These are phyloP conservation scores for Rugosomyces carneus DNA, from an alignment of 1,284 basidiomycete species.

Conservation along the genomic window DNA sequence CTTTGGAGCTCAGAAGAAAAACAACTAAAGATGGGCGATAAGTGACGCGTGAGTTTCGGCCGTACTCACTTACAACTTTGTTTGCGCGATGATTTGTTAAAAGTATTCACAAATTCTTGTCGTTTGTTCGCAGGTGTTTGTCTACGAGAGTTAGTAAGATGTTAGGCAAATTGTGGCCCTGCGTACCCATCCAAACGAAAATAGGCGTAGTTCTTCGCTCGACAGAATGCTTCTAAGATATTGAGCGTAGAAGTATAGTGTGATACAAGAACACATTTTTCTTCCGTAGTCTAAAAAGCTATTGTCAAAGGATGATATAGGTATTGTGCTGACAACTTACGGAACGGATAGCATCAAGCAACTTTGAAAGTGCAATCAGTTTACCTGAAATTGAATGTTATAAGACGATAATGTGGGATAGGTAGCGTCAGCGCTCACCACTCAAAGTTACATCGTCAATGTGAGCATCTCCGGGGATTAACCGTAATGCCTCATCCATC, in stretches of 20 bases:
- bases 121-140: conserved; percentile 76
- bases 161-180: conserved; percentile 4
- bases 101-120: conserved; percentile 77
- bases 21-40: conserved; percentile 49
- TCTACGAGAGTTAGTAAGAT: conserved; percentile 32
- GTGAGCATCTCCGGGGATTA: conserved; percentile 60
- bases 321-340: conserved; percentile 28
- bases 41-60: background rate
- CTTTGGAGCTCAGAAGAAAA: conserved; percentile 93
- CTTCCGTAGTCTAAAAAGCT: conserved; percentile 54
- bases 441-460: conserved; percentile 72
- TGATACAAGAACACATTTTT: conserved; percentile 91
- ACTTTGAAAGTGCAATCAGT: conserved; percentile 66
- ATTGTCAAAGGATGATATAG: background rate
- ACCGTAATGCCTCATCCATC: conserved; percentile 54
- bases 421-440: conserved; percentile 39
- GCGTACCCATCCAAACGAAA: conserved; percentile 84
- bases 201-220: conserved; percentile 70
- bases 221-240: conserved; percentile 84
- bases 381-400: conserved; percentile 53
- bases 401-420: conserved; percentile 3
- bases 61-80: conserved; percentile 53
- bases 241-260: conserved; percentile 91
- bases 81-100: conserved; percentile 71
- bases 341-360: conserved; percentile 63